phyloP scores from a whole-genome alignment of 345 rosid species.

The Turnera subulata region DNA sequence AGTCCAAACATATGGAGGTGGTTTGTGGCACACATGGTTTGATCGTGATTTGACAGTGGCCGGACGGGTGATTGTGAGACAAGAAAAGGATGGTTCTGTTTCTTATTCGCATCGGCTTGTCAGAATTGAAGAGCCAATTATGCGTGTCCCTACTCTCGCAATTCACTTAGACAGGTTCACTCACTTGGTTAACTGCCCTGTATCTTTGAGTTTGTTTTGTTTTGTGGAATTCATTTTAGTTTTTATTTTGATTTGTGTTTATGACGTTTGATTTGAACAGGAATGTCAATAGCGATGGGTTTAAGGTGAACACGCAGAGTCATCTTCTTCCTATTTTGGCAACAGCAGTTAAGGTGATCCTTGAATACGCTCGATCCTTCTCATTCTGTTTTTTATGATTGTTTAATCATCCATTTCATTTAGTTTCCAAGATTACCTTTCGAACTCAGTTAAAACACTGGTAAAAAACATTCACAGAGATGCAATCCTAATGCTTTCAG shows the following conservation, averaged over 20 bases:
- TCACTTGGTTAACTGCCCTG: slow-evolving; percentile 2
- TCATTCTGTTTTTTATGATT: background rate
- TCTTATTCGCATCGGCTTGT: slow-evolving; percentile 68
- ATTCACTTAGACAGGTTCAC: slow-evolving; percentile 87
- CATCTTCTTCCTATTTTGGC: slow-evolving; percentile 89
- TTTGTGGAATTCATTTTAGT: background rate
- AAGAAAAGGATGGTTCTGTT: slow-evolving; percentile 50
- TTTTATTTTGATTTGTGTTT: background rate
- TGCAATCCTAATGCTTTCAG: no score
- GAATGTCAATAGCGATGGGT: slow-evolving; percentile 74
- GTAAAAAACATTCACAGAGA: no score
- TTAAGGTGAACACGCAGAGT: slow-evolving; percentile 81
- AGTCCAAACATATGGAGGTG: slow-evolving; percentile 92
- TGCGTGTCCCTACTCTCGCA: slow-evolving; percentile 93
- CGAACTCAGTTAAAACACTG: no score
- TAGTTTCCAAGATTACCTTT: background rate
- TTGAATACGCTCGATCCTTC: background rate
- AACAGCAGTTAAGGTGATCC: slow-evolving; percentile 72
- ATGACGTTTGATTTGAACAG: slow-evolving; percentile 33
- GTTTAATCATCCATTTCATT: background rate
- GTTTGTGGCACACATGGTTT: slow-evolving; percentile 97
- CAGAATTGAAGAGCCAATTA: slow-evolving; percentile 75
- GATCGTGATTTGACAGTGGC: slow-evolving; percentile 97
- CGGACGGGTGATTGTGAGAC: slow-evolving; percentile 71
- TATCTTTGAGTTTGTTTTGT: background rate